phyloP scores from a whole-genome alignment of 1,284 basidiomycete genomes.

The Puccinia coronata region DNA sequence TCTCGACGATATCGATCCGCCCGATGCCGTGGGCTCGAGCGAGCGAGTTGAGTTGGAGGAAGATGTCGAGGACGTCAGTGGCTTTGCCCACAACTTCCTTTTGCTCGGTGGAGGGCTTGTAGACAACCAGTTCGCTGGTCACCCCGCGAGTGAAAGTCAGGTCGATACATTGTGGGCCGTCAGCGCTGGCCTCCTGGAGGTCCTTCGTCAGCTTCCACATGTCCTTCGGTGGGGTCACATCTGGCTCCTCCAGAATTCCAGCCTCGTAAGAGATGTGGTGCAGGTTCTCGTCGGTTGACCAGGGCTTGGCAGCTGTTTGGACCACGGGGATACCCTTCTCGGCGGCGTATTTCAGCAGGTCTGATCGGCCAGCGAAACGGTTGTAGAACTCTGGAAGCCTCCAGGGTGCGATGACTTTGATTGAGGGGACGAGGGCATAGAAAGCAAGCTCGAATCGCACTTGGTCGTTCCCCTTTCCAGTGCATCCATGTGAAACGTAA shows the following conservation, averaged over 20 bases:
- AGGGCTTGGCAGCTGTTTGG: constrained; percentile 95
- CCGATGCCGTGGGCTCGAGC: constrained; percentile 94
- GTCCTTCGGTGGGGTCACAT: constrained; percentile 90
- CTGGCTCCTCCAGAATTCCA: constrained; percentile 95
- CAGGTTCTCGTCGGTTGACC: constrained; percentile 96
- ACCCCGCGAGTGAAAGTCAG: constrained; percentile 80
- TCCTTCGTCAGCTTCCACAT: constrained; percentile 98
- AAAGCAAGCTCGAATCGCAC: constrained; percentile 99
- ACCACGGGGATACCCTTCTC: constrained; percentile 87
- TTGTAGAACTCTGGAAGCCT: constrained; percentile 95
- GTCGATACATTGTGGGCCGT: constrained; percentile 74
- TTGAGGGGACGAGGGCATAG: constrained; percentile 96
- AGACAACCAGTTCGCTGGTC: constrained; percentile 52
- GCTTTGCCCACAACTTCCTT: constrained; percentile 62
- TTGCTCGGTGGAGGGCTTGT: constrained; percentile 56
- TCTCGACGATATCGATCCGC: constrained; percentile 98
- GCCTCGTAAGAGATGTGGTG: constrained; percentile 99
- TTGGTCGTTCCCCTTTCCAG: constrained; percentile 99
- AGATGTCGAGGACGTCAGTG: constrained; percentile 94
- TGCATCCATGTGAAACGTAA: constrained; percentile 97
- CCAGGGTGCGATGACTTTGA: constrained; percentile 99
- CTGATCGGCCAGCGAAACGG: constrained; percentile 91
- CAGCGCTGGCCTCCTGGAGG: constrained; percentile 75
- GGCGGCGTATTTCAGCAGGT: constrained; percentile 85
- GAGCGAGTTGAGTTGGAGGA: constrained; percentile 85